phyloP scores from a whole-genome alignment of 2,329 filamentous ascomycete species.

The Leptographium radiaticola region DNA sequence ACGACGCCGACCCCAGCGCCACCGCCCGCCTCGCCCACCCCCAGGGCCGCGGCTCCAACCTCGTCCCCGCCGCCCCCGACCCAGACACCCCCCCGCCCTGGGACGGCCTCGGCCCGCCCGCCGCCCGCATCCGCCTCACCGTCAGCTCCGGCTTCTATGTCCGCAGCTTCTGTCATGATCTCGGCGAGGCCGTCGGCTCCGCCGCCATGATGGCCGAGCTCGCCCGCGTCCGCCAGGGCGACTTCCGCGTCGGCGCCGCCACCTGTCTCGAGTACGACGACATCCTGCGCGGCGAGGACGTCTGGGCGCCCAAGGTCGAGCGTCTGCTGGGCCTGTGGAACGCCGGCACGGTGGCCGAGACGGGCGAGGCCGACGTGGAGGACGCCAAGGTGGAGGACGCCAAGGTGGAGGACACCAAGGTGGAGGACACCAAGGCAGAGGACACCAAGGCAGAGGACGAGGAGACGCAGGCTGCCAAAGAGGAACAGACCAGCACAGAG shows the following conservation, averaged over 20 bases:
- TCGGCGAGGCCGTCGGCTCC: constrained; percentile 70
- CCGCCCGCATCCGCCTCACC: constrained; percentile 74
- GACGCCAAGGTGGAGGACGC: neutral
- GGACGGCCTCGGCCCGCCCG: constrained; percentile 55
- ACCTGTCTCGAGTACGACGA: constrained; percentile 73
- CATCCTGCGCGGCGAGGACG: constrained; percentile 59
- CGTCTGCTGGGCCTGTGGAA: constrained; percentile 31
- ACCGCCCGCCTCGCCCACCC: neutral
- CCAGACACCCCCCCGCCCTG: constrained; percentile 39
- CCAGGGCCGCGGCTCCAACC: constrained; percentile 36
- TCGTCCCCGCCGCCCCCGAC: constrained; percentile 35
- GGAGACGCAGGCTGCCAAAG: no score
- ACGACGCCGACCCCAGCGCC: neutral
- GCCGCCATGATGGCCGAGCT: constrained; percentile 79
- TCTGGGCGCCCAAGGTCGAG: constrained; percentile 68
- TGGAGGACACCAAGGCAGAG: no score
- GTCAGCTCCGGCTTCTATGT: constrained; percentile 97
- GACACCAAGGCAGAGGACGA: no score
- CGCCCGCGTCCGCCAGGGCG: constrained; percentile 65
- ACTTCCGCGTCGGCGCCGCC: constrained; percentile 56
- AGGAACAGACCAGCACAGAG: no score
- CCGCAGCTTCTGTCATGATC: constrained; percentile 81
- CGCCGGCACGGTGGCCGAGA: constrained; percentile 3
- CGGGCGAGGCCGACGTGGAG: neutral
- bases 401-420: neutral